phyloP scores from a whole-genome alignment of 306 rosid genomes.

The Cucumis melo region DNA sequence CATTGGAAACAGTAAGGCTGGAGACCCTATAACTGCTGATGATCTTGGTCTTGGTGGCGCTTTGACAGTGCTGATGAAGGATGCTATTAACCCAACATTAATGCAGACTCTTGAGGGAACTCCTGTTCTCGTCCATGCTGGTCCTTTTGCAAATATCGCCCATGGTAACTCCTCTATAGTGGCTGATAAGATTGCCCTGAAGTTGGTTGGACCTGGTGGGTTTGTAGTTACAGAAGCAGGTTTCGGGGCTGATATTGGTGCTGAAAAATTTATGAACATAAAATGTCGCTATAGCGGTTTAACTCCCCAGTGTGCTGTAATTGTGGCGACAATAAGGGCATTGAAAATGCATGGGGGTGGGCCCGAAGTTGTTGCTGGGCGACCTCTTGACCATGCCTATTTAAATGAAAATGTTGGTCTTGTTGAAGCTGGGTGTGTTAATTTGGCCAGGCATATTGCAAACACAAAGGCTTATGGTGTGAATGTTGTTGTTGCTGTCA shows the following conservation, averaged over 20 bases:
- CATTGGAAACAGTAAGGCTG: constrained; percentile 83
- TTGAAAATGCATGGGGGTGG: constrained; percentile 98
- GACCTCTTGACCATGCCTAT: constrained; percentile 83
- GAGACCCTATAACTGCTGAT: constrained; percentile 82
- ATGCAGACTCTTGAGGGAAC: constrained; percentile 99
- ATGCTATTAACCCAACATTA: constrained; percentile 89
- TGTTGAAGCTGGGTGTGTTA: constrained; percentile 91
- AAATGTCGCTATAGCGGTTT: constrained; percentile 89
- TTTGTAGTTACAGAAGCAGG: constrained; percentile 99
- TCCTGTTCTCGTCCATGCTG: constrained; percentile 98
- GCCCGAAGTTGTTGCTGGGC: constrained; percentile 88
- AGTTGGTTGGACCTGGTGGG: constrained; percentile 91
- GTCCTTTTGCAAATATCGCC: constrained; percentile 95
- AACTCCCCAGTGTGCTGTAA: constrained; percentile 82
- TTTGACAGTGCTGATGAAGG: constrained; percentile 90
- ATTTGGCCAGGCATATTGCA: constrained; percentile 68
- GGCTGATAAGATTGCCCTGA: constrained; percentile 94
- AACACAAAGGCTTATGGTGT: constrained; percentile 72
- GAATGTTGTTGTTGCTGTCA: constrained; percentile 88
- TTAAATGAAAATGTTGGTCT: constrained; percentile 61
- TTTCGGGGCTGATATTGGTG: constrained; percentile 93
- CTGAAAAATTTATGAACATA: constrained; percentile 93
- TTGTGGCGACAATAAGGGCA: constrained; percentile 92
- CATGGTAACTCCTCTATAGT: constrained; percentile 95
- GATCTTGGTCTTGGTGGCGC: constrained; percentile 99